Evolutionary conservation across 345 rosid species (phyloP).

Genomic region (Citrus australasica): DNA sequence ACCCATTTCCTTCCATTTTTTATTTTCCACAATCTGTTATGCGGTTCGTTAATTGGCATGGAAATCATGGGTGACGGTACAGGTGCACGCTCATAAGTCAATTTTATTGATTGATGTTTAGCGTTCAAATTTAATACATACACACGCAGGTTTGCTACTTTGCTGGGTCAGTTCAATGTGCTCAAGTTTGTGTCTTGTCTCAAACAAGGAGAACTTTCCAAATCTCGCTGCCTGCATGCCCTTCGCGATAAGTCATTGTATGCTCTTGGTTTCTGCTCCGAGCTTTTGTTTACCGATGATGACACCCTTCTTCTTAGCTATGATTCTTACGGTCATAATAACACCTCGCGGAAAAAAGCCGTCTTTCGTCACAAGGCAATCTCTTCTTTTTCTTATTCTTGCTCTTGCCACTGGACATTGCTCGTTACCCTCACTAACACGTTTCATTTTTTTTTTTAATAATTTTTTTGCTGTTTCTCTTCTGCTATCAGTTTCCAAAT

Average conservation of each 20-base stretch:
- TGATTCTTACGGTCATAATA: conserved; percentile 42
- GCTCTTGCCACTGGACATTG: not conserved
- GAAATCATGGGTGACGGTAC: no score
- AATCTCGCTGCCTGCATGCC: conserved; percentile 29
- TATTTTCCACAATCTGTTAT: no score
- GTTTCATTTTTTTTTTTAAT: not conserved
- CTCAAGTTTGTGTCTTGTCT: conserved; percentile 60
- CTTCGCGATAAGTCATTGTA: conserved; percentile 68
- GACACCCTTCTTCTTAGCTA: conserved; percentile 60
- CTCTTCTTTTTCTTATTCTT: not conserved
- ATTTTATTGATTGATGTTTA: not conserved
- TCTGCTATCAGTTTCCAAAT: conserved; percentile 56
- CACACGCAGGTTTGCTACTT: conserved; percentile 50
- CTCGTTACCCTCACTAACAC: not conserved
- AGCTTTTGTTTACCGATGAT: conserved; percentile 60
- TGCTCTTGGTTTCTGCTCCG: conserved; percentile 69
- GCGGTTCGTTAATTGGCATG: no score
- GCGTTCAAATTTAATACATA: not conserved
- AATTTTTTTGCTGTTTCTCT: not conserved
- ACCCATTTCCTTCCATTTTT: not conserved
- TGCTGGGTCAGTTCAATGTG: conserved; percentile 77
- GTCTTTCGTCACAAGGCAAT: conserved; percentile 62
- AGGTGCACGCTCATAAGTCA: no score
- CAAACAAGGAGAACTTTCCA: conserved; percentile 20
- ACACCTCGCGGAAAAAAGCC: conserved; percentile 63